phyloP scores from a whole-genome alignment of 2,329 filamentous ascomycete genomes.

The Paramyrothecium roridum region DNA sequence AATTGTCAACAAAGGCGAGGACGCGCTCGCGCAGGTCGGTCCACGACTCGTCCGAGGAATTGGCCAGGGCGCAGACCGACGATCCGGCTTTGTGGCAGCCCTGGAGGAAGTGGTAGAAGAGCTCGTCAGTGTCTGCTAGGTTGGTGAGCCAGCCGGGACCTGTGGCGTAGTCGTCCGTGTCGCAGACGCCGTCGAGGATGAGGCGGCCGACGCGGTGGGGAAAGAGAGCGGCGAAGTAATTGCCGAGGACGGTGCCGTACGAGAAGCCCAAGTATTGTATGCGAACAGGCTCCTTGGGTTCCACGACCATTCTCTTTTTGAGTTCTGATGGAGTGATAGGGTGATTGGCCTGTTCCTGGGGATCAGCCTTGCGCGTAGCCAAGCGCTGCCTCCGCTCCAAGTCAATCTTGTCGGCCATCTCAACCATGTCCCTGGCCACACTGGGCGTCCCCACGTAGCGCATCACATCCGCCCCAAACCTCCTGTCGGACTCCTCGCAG shows the following conservation, averaged over 20 bases:
- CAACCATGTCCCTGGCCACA: conserved; percentile 40
- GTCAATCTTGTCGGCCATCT: conserved; percentile 37
- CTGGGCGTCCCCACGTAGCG: conserved; percentile 31
- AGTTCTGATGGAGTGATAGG: not conserved
- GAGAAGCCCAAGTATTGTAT: conserved; percentile 49
- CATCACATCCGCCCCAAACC: conserved; percentile 21
- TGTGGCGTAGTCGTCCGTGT: conserved; percentile 32
- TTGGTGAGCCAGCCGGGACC: conserved; percentile 28
- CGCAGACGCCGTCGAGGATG: conserved; percentile 35
- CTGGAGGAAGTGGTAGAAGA: conserved; percentile 28
- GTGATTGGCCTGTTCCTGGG: not conserved
- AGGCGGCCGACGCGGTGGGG: conserved; percentile 35
- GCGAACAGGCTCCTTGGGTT: not conserved
- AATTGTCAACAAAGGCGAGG: conserved; percentile 20
- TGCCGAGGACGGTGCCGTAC: conserved; percentile 36
- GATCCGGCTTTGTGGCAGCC: conserved; percentile 28
- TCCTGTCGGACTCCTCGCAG: conserved; percentile 17
- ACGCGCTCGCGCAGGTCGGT: conserved; percentile 28
- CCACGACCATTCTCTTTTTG: not conserved
- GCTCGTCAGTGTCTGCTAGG: conserved; percentile 32
- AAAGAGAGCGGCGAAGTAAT: conserved; percentile 32
- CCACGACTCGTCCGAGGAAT: conserved; percentile 16
- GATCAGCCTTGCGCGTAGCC: not conserved
- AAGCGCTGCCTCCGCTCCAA: conserved; percentile 19
- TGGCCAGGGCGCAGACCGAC: conserved; percentile 23